phyloP scores from a whole-genome alignment of 306 rosid genomes.

The Canavalia gladiata region DNA sequence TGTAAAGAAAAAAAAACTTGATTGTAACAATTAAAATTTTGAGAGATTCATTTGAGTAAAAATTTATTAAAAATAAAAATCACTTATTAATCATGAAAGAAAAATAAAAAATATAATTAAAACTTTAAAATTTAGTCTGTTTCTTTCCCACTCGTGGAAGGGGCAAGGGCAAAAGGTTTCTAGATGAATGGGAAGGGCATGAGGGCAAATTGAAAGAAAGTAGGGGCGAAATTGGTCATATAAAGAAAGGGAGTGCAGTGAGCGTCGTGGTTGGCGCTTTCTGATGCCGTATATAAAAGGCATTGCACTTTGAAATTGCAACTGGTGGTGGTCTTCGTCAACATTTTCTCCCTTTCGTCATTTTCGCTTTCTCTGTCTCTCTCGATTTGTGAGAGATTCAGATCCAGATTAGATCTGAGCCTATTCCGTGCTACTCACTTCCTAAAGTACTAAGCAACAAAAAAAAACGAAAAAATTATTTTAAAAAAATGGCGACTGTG shows the following conservation, averaged over 20 bases:
- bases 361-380: conserved; percentile 32
- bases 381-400: conserved; percentile 47
- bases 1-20: no score
- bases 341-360: conserved; percentile 21
- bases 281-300: conserved; percentile 44
- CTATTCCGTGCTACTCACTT: conserved; percentile 7
- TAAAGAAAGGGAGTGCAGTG: conserved; percentile 14
- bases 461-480: neutral
- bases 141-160: no score
- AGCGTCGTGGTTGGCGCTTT: conserved; percentile 64
- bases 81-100: no score
- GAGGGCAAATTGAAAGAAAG: neutral
- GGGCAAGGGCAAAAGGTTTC: neutral
- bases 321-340: conserved; percentile 8
- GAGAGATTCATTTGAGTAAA: no score
- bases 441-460: neutral
- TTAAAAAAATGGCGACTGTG: neutral
- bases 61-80: no score
- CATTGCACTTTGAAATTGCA: conserved; percentile 49
- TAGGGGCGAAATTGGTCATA: conserved; percentile 37
- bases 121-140: no score
- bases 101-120: no score
- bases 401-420: conserved; percentile 42
- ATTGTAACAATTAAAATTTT: no score
- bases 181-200: neutral